These are phyloP conservation scores for Ceratobasidium sp. DNA, from an alignment of 1,284 basidiomycete genomes.

Conservation along the genomic window DNA sequence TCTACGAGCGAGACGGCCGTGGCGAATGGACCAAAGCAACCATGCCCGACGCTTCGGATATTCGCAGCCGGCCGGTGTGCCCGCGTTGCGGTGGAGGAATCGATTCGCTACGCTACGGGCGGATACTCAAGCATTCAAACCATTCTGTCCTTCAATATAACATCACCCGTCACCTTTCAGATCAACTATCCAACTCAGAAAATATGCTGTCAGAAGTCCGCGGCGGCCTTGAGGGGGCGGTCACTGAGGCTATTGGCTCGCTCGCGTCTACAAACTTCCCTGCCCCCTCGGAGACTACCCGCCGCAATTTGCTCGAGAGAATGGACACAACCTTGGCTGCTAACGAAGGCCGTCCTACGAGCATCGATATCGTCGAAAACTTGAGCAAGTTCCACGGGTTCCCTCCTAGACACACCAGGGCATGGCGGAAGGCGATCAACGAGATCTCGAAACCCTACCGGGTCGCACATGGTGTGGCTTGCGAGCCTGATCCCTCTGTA, in stretches of 20 bases:
- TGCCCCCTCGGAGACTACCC: neutral
- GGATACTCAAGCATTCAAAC: conserved; percentile 64
- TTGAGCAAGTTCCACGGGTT: conserved; percentile 8
- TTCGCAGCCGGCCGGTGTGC: conserved; percentile 53
- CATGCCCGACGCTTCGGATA: neutral
- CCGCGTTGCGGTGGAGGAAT: conserved; percentile 62
- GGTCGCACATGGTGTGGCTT: conserved; percentile 51
- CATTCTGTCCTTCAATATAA: conserved; percentile 69
- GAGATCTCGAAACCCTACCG: conserved; percentile 53
- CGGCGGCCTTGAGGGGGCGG: neutral
- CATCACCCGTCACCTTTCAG: conserved; percentile 52
- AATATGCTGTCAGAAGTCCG: neutral
- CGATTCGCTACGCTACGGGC: conserved; percentile 62
- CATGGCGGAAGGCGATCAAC: conserved; percentile 53
- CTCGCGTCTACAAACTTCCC: neutral
- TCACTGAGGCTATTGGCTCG: neutral
- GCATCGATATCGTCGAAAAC: neutral
- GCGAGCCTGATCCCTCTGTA: conserved; percentile 55
- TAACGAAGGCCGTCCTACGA: neutral
- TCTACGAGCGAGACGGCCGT: neutral
- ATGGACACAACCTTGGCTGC: neutral
- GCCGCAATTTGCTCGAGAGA: neutral
- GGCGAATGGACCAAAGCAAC: conserved; percentile 4
- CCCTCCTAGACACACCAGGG: neutral
- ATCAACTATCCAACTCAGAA: conserved; percentile 1